Base-by-base conservation (phyloP, 352 stramenopile species). In the Thalassiosira exigua region DNA sequence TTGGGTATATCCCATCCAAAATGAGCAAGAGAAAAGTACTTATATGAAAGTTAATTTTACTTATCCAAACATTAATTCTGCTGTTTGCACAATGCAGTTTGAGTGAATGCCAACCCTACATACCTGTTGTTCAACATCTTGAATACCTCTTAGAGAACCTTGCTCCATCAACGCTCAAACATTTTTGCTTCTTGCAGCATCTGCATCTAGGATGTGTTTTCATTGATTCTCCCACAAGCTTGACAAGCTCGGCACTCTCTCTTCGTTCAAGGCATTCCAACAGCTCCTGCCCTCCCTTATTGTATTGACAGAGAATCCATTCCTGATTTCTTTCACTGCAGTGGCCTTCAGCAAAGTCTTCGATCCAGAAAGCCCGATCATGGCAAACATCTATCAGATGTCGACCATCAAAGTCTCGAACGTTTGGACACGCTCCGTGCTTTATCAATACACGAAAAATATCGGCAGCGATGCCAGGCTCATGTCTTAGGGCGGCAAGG, bases 381-480 rank as follows among this genome's bases (percentile, higher is more conserved):
- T 46, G 44, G 32, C 61, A 71, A 59, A 71, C 32, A 4, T 59
- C 17, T 27, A 71, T 12, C 22, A 71, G 26, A 46, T 71, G 61
- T 29, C 19, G 4, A n/a, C 30, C 32, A 30, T 71, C 46, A 50
- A 19, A 21, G 27, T 46, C 5, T 19, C 48, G 42, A 14, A 71
- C 61, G 36, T 71, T 71, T 14, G 61, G 61, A 36, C 61, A 71
- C 3, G 61, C 46, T 26, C 61, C 61, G 19, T 71, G 61, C 51
- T 62, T 59, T 14, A 64, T 24, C 46, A 71, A 62, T 5, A 71
- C 17, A 32, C n/a, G 3, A 27, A 71, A 33, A 30, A 71, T 65
- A 11, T 71, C 44, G 33, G 46, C 42, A 5, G 61, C 61, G 32
- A 46, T 46, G 51, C 61, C 32, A 24, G 61, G 61, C 41, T 62